These are phyloP conservation scores for Candida berthetii DNA, from an alignment of 805 yeast genomes.

Conservation along the genomic window DNA sequence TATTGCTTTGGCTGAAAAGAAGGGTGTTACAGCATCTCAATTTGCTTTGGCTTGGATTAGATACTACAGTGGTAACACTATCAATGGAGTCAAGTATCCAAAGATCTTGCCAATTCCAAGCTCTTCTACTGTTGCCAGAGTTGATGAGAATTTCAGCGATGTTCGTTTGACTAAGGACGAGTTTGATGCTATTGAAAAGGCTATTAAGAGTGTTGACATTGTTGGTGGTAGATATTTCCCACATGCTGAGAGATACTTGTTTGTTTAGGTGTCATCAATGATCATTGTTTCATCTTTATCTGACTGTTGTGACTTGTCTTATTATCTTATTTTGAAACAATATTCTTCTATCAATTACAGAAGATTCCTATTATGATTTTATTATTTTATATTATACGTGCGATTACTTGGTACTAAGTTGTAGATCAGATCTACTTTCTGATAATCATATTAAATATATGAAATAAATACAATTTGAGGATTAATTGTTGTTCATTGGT, in stretches of 20 bases:
- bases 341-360: no score
- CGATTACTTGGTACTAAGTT: no score
- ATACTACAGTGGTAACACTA: conserved; percentile 25
- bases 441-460: no score
- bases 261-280: no score
- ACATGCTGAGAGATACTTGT: conserved; percentile 8
- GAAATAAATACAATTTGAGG: no score
- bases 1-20: conserved; percentile 40
- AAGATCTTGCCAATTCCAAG: conserved; percentile 77
- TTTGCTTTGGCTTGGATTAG: conserved; percentile 64
- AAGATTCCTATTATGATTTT: no score
- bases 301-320: no score
- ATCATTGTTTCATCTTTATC: no score
- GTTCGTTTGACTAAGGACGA: conserved; percentile 50
- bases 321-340: no score
- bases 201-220: conserved; percentile 36
- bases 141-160: conserved; percentile 50
- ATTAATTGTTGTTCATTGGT: no score
- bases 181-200: conserved; percentile 42
- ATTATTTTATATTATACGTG: no score
- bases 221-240: conserved; percentile 53
- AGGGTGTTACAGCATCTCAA: conserved; percentile 53
- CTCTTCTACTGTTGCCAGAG: conserved; percentile 53
- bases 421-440: no score
- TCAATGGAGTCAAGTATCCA: conserved; percentile 31